Conservation (phyloP, 129 eudicot species). For the Chrysanthemum makinoi region DNA sequence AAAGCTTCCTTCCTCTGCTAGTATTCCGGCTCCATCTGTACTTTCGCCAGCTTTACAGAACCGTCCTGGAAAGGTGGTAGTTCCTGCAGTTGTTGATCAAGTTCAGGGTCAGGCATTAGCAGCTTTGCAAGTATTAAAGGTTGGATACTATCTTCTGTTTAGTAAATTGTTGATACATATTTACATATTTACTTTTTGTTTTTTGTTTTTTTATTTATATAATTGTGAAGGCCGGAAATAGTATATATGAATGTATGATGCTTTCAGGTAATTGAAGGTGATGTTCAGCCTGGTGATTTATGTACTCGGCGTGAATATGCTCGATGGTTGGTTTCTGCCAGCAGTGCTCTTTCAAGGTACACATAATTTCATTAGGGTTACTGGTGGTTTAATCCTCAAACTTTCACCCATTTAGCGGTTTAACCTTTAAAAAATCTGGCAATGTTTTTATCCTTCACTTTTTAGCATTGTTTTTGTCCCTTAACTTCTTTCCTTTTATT, state of each 20-base stretch:
- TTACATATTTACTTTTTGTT: too few relatives aligned
- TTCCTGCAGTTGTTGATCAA: slow-evolving; percentile 88
- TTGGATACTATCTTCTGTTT: slow-evolving; percentile 16
- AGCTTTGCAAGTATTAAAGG: slow-evolving; percentile 95
- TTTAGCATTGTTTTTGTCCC: too few relatives aligned
- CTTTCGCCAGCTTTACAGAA: slow-evolving; percentile 74
- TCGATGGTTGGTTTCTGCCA: slow-evolving; percentile 95
- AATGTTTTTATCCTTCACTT: too few relatives aligned
- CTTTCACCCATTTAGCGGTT: too few relatives aligned
- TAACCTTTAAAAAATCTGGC: too few relatives aligned
- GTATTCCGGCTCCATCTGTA: slow-evolving; percentile 89
- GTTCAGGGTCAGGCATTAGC: slow-evolving; percentile 89
- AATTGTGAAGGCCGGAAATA: slow-evolving; percentile 2
- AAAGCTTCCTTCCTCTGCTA: slow-evolving; percentile 47
- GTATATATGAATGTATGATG: slow-evolving; percentile 23
- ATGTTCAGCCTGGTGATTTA: slow-evolving; percentile 87
- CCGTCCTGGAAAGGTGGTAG: slow-evolving; percentile 77
- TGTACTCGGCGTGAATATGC: slow-evolving; percentile 99
- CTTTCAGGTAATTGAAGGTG: slow-evolving; percentile 80
- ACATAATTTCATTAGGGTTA: neutral
- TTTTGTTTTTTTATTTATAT: too few relatives aligned
- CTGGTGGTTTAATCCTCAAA: too few relatives aligned
- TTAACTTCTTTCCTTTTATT: too few relatives aligned
- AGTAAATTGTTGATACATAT: too few relatives aligned
- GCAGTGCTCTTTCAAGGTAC: slow-evolving; percentile 94